Evolutionary conservation across 805 yeast species (phyloP).

Genomic region (Henningerozyma blattae): DNA sequence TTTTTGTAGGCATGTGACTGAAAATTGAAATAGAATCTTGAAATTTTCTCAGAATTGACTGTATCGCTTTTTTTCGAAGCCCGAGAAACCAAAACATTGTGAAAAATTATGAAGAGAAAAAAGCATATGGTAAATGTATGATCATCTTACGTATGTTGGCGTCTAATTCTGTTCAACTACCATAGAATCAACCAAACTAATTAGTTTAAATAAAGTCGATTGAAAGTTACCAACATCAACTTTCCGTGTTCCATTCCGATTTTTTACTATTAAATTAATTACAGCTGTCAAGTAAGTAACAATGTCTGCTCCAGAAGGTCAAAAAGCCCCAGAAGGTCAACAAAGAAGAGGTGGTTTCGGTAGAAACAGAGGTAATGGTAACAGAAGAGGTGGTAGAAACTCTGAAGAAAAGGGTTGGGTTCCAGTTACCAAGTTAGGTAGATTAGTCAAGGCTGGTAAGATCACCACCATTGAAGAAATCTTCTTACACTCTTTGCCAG

Average conservation of each 20-base stretch:
- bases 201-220: conserved; percentile 27
- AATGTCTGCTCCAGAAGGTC: conserved; percentile 36
- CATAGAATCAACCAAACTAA: conserved; percentile 1
- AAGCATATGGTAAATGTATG: too few relatives aligned
- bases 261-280: conserved; percentile 7
- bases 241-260: conserved; percentile 43
- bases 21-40: too few relatives aligned
- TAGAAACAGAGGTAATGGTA: conserved; percentile 46
- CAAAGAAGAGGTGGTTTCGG: conserved; percentile 43
- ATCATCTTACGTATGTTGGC: neutral
- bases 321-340: conserved; percentile 27
- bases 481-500: conserved; percentile 98
- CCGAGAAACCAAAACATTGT: neutral
- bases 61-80: neutral
- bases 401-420: conserved; percentile 98
- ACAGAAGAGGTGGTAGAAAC: conserved; percentile 68
- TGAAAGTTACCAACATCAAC: conserved; percentile 44
- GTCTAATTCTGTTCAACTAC: neutral
- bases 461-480: conserved; percentile 93
- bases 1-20: too few relatives aligned
- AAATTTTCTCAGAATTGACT: neutral
- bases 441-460: conserved; percentile 98
- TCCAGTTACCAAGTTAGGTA: conserved; percentile 99
- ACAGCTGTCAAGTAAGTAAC: conserved; percentile 10
- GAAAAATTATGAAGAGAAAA: neutral